Evolutionary conservation across 1,139 yeast species (phyloP).

Genomic region (Zhuliangozyma parablackwelliae): DNA sequence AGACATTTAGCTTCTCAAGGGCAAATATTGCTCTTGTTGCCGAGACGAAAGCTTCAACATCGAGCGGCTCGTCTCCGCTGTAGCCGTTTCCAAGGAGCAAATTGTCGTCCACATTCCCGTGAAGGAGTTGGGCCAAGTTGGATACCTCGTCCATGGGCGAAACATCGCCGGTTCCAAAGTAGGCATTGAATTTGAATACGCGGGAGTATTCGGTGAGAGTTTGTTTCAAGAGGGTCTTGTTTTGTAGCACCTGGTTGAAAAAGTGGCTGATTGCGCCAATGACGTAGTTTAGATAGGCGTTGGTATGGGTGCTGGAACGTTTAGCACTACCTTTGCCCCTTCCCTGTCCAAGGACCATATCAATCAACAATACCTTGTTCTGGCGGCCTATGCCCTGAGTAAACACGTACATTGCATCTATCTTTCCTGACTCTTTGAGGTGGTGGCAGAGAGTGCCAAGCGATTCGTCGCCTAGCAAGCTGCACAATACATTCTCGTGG

Average conservation of each 20-base stretch:
- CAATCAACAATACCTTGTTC: slow-evolving; percentile 35
- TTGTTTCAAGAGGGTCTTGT: slow-evolving; percentile 7
- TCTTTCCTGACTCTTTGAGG: slow-evolving; percentile 17
- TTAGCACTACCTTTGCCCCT: too few species aligned
- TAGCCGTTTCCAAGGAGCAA: slow-evolving; percentile 23
- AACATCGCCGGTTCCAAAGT: slow-evolving; percentile 24
- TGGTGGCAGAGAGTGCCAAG: slow-evolving; percentile 38
- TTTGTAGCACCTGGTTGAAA: slow-evolving; percentile 12
- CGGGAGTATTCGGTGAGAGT: slow-evolving; percentile 42
- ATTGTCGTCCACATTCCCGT: slow-evolving; percentile 9
- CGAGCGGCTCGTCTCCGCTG: neutral
- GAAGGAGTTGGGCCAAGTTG: slow-evolving; percentile 30
- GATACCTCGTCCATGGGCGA: slow-evolving; percentile 46
- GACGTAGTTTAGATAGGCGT: slow-evolving; percentile 15
- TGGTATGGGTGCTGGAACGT: slow-evolving; percentile 22
- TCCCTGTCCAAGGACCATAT: slow-evolving; percentile 36
- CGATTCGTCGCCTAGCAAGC: slow-evolving; percentile 59
- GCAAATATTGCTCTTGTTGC: slow-evolving; percentile 6
- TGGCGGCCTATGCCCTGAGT: slow-evolving; percentile 31
- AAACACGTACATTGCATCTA: slow-evolving; percentile 23
- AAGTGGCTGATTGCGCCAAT: slow-evolving; percentile 23
- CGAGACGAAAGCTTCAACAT: slow-evolving; percentile 6
- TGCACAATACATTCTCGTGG: slow-evolving; percentile 47
- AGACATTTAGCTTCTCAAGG: slow-evolving; percentile 5
- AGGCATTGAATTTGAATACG: slow-evolving; percentile 40